A percentile compares a stretch with the other conserved stretches of the same genome.
Evolutionary conservation across 768 basidiomycete genomes (phyloP).

Genomic region (Chalciporus pseudorubinellus): DNA sequence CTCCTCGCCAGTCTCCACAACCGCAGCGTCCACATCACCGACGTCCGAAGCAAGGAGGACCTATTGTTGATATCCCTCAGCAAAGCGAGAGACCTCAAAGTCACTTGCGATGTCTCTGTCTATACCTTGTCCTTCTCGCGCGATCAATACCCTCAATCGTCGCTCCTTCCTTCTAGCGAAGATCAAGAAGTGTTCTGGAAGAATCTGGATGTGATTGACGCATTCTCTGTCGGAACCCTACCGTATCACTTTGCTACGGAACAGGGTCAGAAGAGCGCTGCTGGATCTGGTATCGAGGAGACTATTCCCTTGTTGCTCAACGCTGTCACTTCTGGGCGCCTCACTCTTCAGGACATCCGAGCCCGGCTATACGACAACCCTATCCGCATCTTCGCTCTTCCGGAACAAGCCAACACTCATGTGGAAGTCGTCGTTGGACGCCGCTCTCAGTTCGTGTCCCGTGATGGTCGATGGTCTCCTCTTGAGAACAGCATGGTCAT

Average conservation of each 20-base stretch:
- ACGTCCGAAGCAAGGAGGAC: constrained; percentile 84
- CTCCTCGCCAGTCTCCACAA: constrained; percentile 91
- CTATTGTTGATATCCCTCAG: constrained; percentile 87
- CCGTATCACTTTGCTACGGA: constrained; percentile 75
- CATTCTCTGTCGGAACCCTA: constrained; percentile 83
- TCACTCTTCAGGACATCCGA: constrained; percentile 82
- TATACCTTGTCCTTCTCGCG: constrained; percentile 86
- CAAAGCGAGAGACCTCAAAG: constrained; percentile 90
- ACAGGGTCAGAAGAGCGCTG: constrained; percentile 55
- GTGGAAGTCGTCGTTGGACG: constrained; percentile 93
- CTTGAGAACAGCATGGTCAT: constrained; percentile 58
- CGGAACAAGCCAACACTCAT: constrained; percentile 81
- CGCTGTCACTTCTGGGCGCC: constrained; percentile 74
- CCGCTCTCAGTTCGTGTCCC: constrained; percentile 51
- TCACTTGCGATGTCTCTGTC: constrained; percentile 94
- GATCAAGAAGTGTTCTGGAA: constrained; percentile 87
- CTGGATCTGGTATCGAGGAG: constrained; percentile 83
- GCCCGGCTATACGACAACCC: constrained; percentile 90
- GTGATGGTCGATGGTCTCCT: constrained; percentile 76
- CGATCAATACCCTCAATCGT: constrained; percentile 66
- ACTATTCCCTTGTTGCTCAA: constrained; percentile 83
- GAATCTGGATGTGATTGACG: constrained; percentile 80
- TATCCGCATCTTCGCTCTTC: constrained; percentile 83
- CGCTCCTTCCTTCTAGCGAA: constrained; percentile 63
- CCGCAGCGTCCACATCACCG: constrained; percentile 86